phyloP scores from a whole-genome alignment of 2,329 filamentous ascomycete species.

The Chrysoporthe deuterocubensis region DNA sequence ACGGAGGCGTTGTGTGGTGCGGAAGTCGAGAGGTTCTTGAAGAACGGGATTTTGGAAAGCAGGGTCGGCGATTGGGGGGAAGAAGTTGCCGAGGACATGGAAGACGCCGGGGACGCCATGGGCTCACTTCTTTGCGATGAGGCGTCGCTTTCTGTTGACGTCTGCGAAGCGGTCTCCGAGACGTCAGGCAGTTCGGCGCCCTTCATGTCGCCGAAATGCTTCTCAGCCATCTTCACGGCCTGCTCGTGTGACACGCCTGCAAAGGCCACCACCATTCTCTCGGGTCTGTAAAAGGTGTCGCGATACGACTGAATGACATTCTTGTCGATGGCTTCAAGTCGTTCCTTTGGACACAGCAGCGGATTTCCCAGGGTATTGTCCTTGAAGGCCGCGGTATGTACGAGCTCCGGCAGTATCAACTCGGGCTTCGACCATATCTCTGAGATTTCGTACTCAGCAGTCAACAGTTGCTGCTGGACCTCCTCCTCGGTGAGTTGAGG shows the following conservation, averaged over 20 bases:
- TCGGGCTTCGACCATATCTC: conserved; percentile 99
- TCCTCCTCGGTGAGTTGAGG: conserved; percentile 85
- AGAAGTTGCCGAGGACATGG: conserved; percentile 36
- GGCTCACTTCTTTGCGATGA: conserved; percentile 39
- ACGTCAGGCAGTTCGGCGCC: conserved; percentile 51
- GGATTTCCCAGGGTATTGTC: conserved; percentile 96
- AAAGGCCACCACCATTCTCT: conserved; percentile 92
- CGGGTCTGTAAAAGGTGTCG: conserved; percentile 82
- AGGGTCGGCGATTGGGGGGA: conserved; percentile 63
- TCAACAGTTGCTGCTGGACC: conserved; percentile 83
- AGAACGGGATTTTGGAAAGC: conserved; percentile 76
- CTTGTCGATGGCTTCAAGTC: conserved; percentile 74
- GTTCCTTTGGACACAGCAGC: conserved; percentile 84
- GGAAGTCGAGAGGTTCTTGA: conserved; percentile 85
- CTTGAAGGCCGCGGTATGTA: conserved; percentile 94
- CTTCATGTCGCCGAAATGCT: conserved; percentile 93
- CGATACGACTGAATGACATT: conserved; percentile 78
- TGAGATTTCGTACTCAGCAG: conserved; percentile 91
- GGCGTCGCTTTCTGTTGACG: conserved; percentile 49
- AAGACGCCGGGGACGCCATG: conserved; percentile 39
- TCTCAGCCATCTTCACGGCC: conserved; percentile 77
- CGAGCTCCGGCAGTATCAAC: conserved; percentile 89
- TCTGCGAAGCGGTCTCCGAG: conserved; percentile 63
- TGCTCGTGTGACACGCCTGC: conserved; percentile 84
- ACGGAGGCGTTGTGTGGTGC: conserved; percentile 66